Conservation (phyloP, 768 basidiomycete genomes). For the Tulasnella sp. region DNA sequence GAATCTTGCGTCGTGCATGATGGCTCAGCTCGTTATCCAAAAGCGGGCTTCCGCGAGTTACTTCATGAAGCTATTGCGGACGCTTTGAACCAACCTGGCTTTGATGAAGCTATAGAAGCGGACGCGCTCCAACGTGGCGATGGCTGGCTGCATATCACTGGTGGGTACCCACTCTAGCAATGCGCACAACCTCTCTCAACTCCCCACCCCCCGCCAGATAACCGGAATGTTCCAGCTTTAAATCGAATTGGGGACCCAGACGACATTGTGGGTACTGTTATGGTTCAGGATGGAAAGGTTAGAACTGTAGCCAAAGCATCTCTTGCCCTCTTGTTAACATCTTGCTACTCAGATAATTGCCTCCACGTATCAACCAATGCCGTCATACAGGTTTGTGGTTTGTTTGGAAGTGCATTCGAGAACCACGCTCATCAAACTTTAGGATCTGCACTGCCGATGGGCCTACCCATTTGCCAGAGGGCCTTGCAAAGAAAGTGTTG, state of each 20-base stretch:
- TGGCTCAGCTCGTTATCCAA: not conserved
- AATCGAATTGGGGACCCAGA: constrained; percentile 72
- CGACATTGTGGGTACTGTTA: constrained; percentile 74
- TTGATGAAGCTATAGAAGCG: constrained; percentile 61
- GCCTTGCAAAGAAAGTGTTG: constrained; percentile 51
- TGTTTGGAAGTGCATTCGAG: too few relatives aligned
- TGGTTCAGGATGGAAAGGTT: constrained; percentile 66
- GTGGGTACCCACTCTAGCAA: constrained; percentile 33
- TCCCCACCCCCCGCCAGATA: constrained; percentile 47
- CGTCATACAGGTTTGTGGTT: constrained; percentile 48
- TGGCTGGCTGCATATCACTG: constrained; percentile 88
- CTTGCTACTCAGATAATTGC: constrained; percentile 53
- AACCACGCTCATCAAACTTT: not conserved
- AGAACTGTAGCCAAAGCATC: constrained; percentile 26
- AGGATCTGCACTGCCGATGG: constrained; percentile 75
- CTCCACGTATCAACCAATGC: constrained; percentile 74
- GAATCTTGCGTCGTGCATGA: not conserved
- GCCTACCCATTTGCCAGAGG: constrained; percentile 61
- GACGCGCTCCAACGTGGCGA: constrained; percentile 59
- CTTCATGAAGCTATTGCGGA: constrained; percentile 58
- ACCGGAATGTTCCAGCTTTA: constrained; percentile 65
- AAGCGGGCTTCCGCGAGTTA: constrained; percentile 58
- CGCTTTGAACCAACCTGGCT: constrained; percentile 49
- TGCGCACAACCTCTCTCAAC: not conserved
- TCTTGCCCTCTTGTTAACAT: not conserved